Evolutionary conservation across 768 basidiomycete species (phyloP).

Genomic region (Scleroderma bovista): DNA sequence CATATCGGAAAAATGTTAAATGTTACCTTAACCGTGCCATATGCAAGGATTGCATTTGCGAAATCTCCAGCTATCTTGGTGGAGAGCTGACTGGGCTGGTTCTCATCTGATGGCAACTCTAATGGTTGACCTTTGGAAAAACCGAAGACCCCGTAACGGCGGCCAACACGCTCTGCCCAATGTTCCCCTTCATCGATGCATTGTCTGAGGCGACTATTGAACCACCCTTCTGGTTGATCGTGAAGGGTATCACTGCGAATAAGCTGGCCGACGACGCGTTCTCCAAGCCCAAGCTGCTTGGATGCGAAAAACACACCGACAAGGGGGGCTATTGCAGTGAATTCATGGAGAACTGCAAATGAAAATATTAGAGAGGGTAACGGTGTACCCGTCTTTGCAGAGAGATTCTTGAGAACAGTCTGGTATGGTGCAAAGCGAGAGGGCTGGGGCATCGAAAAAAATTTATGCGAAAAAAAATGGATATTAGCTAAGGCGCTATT

Average conservation of each 20-base stretch:
- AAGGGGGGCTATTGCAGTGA: slow-evolving; percentile 76
- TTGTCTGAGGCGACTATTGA: slow-evolving; percentile 35
- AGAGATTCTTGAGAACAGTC: slow-evolving; percentile 51
- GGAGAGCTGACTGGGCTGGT: slow-evolving; percentile 15
- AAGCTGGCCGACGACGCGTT: slow-evolving; percentile 47
- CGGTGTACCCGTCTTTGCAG: slow-evolving; percentile 67
- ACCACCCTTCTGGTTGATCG: slow-evolving; percentile 31
- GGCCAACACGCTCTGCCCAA: slow-evolving; percentile 66
- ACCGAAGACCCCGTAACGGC: slow-evolving; percentile 77
- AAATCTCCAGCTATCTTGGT: slow-evolving; percentile 64
- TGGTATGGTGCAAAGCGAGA: slow-evolving; percentile 44
- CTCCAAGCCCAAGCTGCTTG: slow-evolving; percentile 62
- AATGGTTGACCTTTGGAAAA: slow-evolving; percentile 46
- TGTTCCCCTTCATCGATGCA: slow-evolving; percentile 79
- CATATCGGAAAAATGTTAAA: background rate
- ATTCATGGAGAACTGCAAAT: slow-evolving; percentile 80
- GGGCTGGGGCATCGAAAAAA: slow-evolving; percentile 15
- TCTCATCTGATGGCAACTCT: slow-evolving; percentile 2
- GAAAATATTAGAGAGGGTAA: slow-evolving; percentile 72
- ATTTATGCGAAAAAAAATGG: background rate
- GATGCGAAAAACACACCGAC: slow-evolving; percentile 69
- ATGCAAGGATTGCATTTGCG: slow-evolving; percentile 79
- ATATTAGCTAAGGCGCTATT: slow-evolving; percentile 18
- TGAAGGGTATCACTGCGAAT: slow-evolving; percentile 11
- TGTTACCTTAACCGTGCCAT: slow-evolving; percentile 68